A percentile compares a stretch with the other conserved stretches of the same genome.
Conservation (phyloP, 257 asterid species). For the Anisodus acutangulus region DNA sequence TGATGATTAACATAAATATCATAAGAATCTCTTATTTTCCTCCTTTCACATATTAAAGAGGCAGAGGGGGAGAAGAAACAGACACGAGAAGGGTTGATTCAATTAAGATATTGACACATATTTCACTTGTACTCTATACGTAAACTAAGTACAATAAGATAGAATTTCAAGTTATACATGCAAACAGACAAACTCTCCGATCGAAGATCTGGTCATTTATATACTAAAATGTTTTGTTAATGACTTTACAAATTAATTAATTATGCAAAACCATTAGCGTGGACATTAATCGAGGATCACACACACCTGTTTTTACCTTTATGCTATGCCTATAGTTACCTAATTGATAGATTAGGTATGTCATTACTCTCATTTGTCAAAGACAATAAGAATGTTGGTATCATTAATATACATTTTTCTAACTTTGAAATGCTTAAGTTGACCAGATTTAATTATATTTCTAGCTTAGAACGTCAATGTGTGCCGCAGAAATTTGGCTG, state of each 20-base stretch:
- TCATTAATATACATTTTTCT: neutral
- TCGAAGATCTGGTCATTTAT: neutral
- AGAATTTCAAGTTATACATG: neutral
- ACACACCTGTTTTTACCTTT: neutral
- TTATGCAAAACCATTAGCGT: neutral
- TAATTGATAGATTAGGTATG: neutral
- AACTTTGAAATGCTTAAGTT: no score
- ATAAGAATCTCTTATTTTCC: constrained; percentile 9
- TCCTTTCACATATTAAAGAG: constrained; percentile 17
- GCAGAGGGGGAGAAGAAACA: neutral
- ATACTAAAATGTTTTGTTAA: neutral
- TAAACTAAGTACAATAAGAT: neutral
- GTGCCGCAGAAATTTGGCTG: constrained; percentile 24
- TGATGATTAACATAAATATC: neutral
- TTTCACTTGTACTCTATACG: neutral
- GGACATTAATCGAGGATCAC: neutral
- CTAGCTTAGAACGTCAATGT: neutral
- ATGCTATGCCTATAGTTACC: neutral
- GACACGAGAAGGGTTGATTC: neutral
- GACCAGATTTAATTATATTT: neutral
- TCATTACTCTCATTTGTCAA: constrained; percentile 12
- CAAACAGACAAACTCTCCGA: neutral
- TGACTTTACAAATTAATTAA: neutral
- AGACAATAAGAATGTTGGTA: neutral
- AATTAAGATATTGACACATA: neutral